These are phyloP conservation scores for Cryptosporidium sp. DNA, from an alignment of 169 alveolate species.

Conservation along the genomic window DNA sequence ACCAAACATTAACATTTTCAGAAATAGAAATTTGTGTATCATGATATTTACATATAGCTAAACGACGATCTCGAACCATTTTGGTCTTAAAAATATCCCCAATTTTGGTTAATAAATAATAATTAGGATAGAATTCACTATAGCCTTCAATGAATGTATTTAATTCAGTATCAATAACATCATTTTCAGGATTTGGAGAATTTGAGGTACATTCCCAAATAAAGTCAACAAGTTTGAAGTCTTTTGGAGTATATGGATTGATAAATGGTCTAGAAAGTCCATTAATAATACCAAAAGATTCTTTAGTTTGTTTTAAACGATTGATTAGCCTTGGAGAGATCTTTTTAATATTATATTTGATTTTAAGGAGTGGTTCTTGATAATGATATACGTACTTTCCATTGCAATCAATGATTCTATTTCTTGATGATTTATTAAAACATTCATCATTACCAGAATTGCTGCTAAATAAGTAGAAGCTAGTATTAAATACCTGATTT, in stretches of 20 bases:
- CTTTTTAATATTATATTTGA: background rate
- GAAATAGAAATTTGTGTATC: background rate
- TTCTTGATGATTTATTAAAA: background rate
- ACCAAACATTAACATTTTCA: slow-evolving; percentile 29
- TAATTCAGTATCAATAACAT: background rate
- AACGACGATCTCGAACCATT: background rate
- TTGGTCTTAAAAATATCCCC: background rate
- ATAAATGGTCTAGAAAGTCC: slow-evolving; percentile 39
- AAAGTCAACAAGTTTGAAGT: slow-evolving; percentile 12
- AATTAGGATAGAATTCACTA: background rate
- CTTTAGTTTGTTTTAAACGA: background rate
- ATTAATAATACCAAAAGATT: slow-evolving; percentile 1
- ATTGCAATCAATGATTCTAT: background rate
- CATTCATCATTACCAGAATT: background rate
- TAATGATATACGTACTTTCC: background rate
- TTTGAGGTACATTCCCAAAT: background rate
- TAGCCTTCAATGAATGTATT: background rate
- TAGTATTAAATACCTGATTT: background rate
- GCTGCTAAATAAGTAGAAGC: background rate
- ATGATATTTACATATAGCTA: background rate
- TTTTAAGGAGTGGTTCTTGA: background rate
- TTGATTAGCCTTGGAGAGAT: background rate
- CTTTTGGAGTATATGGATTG: slow-evolving; percentile 16
- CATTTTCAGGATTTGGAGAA: background rate
- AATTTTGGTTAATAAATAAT: background rate